Percentiles rank a stretch among this genome's conserved stretches.
These are phyloP conservation scores for Aspergillus sp. DNA, from an alignment of 2,329 filamentous ascomycete species.

Conservation along the genomic window DNA sequence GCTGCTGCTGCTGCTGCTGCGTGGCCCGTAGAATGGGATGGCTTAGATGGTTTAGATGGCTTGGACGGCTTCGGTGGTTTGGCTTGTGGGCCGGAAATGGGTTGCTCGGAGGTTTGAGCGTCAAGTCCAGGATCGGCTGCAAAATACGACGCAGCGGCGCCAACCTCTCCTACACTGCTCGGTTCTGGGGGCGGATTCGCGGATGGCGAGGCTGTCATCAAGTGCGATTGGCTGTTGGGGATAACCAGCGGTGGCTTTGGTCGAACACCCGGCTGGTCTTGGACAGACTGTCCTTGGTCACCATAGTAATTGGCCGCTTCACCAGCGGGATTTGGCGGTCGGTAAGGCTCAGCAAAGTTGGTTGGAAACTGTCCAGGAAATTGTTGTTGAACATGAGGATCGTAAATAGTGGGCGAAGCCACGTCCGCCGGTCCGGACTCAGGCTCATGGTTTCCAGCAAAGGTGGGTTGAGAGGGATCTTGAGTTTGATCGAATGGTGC, in stretches of 20 bases:
- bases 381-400: slow-evolving; percentile 55
- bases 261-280: slow-evolving; percentile 60
- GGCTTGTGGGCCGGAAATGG: slow-evolving; percentile 18
- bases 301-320: slow-evolving; percentile 62
- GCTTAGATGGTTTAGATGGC: slow-evolving; percentile 27
- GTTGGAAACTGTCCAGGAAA: slow-evolving; percentile 59
- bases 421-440: slow-evolving; percentile 24
- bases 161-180: slow-evolving; percentile 47
- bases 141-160: slow-evolving; percentile 60
- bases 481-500: slow-evolving; percentile 13
- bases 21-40: slow-evolving; percentile 29
- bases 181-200: slow-evolving; percentile 60
- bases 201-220: slow-evolving; percentile 53
- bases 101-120: slow-evolving; percentile 10
- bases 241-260: slow-evolving; percentile 54
- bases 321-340: slow-evolving; percentile 50
- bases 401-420: slow-evolving; percentile 29
- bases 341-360: slow-evolving; percentile 46
- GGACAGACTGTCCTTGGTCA: slow-evolving; percentile 61
- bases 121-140: slow-evolving; percentile 26
- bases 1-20: slow-evolving; percentile 30
- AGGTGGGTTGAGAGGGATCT: background rate
- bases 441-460: slow-evolving; percentile 16
- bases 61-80: slow-evolving; percentile 28
- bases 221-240: slow-evolving; percentile 55